phyloP scores from a whole-genome alignment of 2,329 filamentous ascomycete species.

The Tolypocladium ovalisporum region DNA sequence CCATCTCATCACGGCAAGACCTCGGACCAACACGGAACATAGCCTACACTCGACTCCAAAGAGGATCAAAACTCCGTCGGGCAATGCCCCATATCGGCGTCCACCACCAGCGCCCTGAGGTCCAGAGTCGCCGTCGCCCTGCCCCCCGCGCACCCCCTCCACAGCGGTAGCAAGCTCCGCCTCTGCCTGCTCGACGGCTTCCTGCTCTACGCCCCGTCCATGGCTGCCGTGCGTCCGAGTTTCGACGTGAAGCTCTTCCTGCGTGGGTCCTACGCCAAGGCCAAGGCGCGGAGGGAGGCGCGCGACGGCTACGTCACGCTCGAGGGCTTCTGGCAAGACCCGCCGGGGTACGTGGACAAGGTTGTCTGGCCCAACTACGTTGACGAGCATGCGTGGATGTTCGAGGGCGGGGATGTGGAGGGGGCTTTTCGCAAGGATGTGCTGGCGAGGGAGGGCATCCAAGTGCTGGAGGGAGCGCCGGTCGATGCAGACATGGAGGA shows the following conservation, averaged over 20 bases:
- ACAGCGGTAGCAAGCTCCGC: slow-evolving; percentile 15
- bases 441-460: slow-evolving; percentile 31
- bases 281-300: slow-evolving; percentile 55
- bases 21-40: not conserved
- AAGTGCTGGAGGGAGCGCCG: slow-evolving; percentile 33
- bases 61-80: slow-evolving; percentile 55
- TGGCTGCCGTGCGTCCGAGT: slow-evolving; percentile 43
- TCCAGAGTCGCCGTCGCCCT: slow-evolving; percentile 37
- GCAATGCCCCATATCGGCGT: slow-evolving; percentile 37
- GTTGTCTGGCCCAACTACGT: slow-evolving; percentile 96
- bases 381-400: slow-evolving; percentile 69
- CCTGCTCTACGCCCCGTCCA: slow-evolving; percentile 57
- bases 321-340: slow-evolving; percentile 92
- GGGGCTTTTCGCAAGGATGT: slow-evolving; percentile 37
- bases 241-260: slow-evolving; percentile 75
- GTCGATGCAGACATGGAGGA: slow-evolving; percentile 48
- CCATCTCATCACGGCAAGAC: not conserved
- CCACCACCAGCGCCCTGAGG: slow-evolving; percentile 34
- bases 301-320: slow-evolving; percentile 69
- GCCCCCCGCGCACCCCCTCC: slow-evolving; percentile 27
- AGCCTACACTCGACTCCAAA: slow-evolving; percentile 22
- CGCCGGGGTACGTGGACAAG: slow-evolving; percentile 85
- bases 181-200: slow-evolving; percentile 83
- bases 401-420: slow-evolving; percentile 58
- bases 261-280: slow-evolving; percentile 52